A percentile compares a stretch with the other conserved stretches of the same genome.
These are phyloP conservation scores for Fusarium kyushuense DNA, from an alignment of 2,329 filamentous ascomycete genomes.

Conservation along the genomic window DNA sequence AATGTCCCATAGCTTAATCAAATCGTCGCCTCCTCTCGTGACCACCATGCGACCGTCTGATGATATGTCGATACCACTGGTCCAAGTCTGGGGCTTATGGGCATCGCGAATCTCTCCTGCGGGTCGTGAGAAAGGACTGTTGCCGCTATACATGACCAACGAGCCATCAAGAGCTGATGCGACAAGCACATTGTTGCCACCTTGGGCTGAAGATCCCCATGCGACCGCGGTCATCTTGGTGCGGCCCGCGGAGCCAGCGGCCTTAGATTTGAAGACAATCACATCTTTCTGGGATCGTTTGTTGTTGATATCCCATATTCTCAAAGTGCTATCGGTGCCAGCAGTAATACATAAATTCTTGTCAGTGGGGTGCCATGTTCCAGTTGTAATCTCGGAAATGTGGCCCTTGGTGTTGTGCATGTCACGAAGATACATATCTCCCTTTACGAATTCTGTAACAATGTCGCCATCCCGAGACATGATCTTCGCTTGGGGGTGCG, in stretches of 20 bases:
- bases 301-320: slow-evolving; percentile 97
- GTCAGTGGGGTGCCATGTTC: slow-evolving; percentile 90
- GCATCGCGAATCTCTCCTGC: slow-evolving; percentile 86
- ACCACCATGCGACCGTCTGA: slow-evolving; percentile 90
- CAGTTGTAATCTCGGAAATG: slow-evolving; percentile 89
- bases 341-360: slow-evolving; percentile 88
- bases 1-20: slow-evolving; percentile 97
- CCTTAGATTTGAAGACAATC: slow-evolving; percentile 93
- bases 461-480: slow-evolving; percentile 89
- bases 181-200: slow-evolving; percentile 82
- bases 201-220: slow-evolving; percentile 83
- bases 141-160: slow-evolving; percentile 90
- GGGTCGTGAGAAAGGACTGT: slow-evolving; percentile 86
- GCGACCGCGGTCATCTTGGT: slow-evolving; percentile 93
- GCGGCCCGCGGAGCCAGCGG: slow-evolving; percentile 87
- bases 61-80: slow-evolving; percentile 90
- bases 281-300: slow-evolving; percentile 91
- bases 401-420: slow-evolving; percentile 99
- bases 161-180: slow-evolving; percentile 89
- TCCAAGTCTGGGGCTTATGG: slow-evolving; percentile 87
- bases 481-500: slow-evolving; percentile 90
- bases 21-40: slow-evolving; percentile 89
- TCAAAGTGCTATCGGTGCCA: slow-evolving; percentile 92
- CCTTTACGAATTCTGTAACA: slow-evolving; percentile 90
- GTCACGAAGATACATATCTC: slow-evolving; percentile 97